Evolutionary conservation across 2,329 filamentous ascomycete species (phyloP), one percentile per base, ranked within the genome.

Genomic region (Metarhizium anisopliae): DNA sequence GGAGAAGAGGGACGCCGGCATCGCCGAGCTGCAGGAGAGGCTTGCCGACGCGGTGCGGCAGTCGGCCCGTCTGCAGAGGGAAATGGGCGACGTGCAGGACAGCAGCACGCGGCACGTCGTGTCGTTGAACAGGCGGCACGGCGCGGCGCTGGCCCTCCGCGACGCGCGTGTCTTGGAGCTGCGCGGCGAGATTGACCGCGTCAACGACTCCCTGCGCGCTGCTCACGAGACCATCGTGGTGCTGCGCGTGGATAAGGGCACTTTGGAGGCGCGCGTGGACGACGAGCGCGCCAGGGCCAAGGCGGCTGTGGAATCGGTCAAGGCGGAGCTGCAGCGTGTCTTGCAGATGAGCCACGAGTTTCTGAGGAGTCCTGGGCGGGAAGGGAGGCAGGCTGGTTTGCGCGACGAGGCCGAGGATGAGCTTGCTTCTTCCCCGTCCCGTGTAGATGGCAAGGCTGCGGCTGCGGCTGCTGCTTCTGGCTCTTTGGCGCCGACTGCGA

Each of bases 121-220:
- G 0, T 56, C 56, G 0, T 61, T 78, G 20, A 75, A 76, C 56
- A 64, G 66, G 57, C 62, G 68, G 14, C 74, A 80, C 57, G 79
- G 76, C 1, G 64, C 68, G 0, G 74, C 73, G 1, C 72, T 84
- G 0, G 78, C 79, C 3, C 65, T 77, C 5, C 71, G 78, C 0
- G 81, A 84, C 56, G 74, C 77, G 0, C 67, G 75, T 1, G 75
- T 83, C 0, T 54, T 64, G 2, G 78, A 81, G 64, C 67, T 84
- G 18, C 66, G 75, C 4, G 63, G 59, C 0, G 79, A 83, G 60
- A 65, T 83, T 2, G 76, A 78, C 40, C 67, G 71, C 2, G 67
- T 80, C 4, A 77, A 76, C 56, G 67, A 62, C 4, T 67, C 72
- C 2, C 66, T 85, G 50, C 70, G 74, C 2, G 63, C 64, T 0